Percentiles rank a stretch among this genome's conserved stretches.
Evolutionary conservation across 768 basidiomycete genomes (phyloP).

Genomic region (Auricularia sp.): DNA sequence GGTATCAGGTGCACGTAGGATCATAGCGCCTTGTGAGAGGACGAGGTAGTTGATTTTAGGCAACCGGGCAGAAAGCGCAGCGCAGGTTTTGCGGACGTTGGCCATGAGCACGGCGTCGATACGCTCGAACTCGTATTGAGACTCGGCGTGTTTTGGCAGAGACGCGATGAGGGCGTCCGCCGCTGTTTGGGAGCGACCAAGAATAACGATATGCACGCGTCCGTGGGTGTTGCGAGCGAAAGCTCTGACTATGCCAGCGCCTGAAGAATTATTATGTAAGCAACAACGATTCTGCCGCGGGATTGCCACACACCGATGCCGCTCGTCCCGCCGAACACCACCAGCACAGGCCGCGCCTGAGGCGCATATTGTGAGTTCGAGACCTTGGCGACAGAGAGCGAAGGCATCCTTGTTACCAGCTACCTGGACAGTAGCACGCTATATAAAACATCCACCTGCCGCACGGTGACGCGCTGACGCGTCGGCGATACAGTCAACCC

Average conservation of each 20-base stretch:
- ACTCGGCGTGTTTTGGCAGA: slow-evolving; percentile 20
- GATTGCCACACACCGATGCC: slow-evolving; percentile 20
- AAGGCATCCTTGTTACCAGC: slow-evolving; percentile 16
- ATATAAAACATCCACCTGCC: too few relatives aligned
- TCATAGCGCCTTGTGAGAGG: slow-evolving; percentile 32
- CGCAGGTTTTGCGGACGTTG: slow-evolving; percentile 30
- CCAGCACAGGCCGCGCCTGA: slow-evolving; percentile 18
- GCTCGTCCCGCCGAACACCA: slow-evolving; percentile 26
- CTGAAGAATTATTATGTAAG: not conserved
- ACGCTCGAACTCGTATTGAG: slow-evolving; percentile 36
- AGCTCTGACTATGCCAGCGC: slow-evolving; percentile 32
- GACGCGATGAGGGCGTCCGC: slow-evolving; percentile 36
- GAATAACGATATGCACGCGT: slow-evolving; percentile 40
- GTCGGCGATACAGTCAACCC: too few relatives aligned
- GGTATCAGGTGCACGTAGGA: slow-evolving; percentile 31
- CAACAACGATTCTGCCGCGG: not conserved
- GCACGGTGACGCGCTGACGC: too few relatives aligned
- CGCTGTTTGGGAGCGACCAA: slow-evolving; percentile 39
- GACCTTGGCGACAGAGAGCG: slow-evolving; percentile 19
- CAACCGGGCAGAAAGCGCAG: slow-evolving; percentile 20
- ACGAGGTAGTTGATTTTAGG: slow-evolving; percentile 46
- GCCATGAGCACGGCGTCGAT: slow-evolving; percentile 43
- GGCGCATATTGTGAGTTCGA: slow-evolving; percentile 20
- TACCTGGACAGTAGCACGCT: too few relatives aligned
- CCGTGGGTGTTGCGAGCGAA: slow-evolving; percentile 38